These are phyloP conservation scores for Venturia aucupariae DNA, from an alignment of 2,329 filamentous ascomycete species.

Conservation along the genomic window DNA sequence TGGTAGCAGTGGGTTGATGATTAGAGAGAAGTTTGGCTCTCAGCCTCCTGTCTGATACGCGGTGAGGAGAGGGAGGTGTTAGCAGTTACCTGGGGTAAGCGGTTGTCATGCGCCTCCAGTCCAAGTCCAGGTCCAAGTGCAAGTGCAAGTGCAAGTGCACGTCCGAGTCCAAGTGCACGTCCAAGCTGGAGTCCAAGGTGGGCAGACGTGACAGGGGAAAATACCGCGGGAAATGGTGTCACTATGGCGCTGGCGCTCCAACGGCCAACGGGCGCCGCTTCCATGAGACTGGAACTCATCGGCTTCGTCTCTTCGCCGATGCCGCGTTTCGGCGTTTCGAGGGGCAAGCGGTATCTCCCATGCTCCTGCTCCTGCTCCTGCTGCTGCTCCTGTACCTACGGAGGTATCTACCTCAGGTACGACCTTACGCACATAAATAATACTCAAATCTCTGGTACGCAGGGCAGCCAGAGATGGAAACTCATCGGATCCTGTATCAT, in stretches of 20 bases:
- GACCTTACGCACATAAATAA: no score
- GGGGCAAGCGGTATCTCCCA: no score
- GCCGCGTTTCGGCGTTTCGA: background rate
- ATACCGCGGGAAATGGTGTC: background rate
- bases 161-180: no score
- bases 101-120: no score
- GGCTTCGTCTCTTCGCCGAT: background rate
- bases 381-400: no score
- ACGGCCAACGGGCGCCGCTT: background rate
- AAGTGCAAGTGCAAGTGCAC: no score
- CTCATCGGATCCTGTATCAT: background rate
- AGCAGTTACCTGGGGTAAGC: background rate
- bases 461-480: background rate
- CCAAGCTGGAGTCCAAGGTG: background rate
- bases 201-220: background rate
- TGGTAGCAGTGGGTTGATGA: background rate
- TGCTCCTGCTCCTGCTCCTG: no score
- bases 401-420: no score
- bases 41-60: background rate
- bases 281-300: background rate
- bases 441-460: background rate
- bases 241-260: background rate
- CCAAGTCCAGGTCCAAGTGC: no score
- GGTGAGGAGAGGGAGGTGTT: background rate
- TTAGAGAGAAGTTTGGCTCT: no score